Evolutionary conservation across 257 asterid genomes (phyloP).

Genomic region (Ligustrum vulgare): DNA sequence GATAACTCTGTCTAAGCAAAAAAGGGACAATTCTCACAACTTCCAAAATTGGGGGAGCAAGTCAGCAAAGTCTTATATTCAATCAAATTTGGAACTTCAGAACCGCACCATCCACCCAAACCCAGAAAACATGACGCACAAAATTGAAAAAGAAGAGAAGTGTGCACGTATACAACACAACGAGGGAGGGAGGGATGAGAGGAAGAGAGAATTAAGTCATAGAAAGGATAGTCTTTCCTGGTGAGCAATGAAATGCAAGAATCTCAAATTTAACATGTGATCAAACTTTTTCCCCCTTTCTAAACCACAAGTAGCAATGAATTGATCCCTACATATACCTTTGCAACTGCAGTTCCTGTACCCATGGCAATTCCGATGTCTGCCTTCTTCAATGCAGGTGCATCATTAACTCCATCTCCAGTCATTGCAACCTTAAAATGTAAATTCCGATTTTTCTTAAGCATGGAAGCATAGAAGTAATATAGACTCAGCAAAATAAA

Average conservation of each 20-base stretch:
- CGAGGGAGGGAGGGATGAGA: neutral
- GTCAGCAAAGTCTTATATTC: neutral
- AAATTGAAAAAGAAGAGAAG: neutral
- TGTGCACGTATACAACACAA: neutral
- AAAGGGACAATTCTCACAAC: neutral
- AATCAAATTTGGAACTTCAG: neutral
- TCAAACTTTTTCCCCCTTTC: neutral
- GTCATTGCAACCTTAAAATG: slow-evolving; percentile 94
- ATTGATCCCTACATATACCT: slow-evolving; percentile 48
- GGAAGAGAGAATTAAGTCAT: neutral
- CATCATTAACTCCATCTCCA: slow-evolving; percentile 99
- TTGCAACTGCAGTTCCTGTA: slow-evolving; percentile 99
- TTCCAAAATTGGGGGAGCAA: neutral
- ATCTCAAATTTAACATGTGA: neutral
- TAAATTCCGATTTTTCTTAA: slow-evolving; percentile 8
- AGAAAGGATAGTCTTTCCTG: neutral
- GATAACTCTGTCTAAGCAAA: neutral
- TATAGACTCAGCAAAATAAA: slow-evolving; percentile 15
- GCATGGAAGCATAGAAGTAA: slow-evolving; percentile 2
- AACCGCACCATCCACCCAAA: neutral
- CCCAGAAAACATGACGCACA: neutral
- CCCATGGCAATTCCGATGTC: slow-evolving; percentile 99
- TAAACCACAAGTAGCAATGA: neutral
- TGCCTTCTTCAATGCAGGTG: slow-evolving; percentile 98
- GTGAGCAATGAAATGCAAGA: neutral